These are phyloP conservation scores for Dictyostelium capitatum DNA, from an alignment of 78 protist genomes.

Conservation along the genomic window DNA sequence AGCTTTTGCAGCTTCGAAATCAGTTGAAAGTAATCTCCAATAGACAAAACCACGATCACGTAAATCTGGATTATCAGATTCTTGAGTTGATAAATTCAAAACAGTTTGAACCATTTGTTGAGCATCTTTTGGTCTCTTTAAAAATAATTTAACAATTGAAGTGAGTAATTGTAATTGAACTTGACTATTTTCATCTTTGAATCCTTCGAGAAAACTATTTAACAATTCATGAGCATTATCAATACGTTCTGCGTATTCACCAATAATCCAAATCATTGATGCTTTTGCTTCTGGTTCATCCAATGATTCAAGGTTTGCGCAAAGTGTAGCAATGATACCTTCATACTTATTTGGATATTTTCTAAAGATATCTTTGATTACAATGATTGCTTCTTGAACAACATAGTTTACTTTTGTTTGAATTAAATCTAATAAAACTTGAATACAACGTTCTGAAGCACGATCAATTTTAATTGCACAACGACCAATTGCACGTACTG, in stretches of 20 bases:
- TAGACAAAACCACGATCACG: constrained; percentile 99
- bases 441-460: constrained; percentile 93
- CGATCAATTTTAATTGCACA: constrained; percentile 97
- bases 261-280: constrained; percentile 99
- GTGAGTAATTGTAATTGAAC: constrained; percentile 99
- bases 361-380: constrained; percentile 98
- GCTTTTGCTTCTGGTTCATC: constrained; percentile 99
- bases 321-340: constrained; percentile 96
- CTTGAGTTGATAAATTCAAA: constrained; percentile 94
- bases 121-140: constrained; percentile 94
- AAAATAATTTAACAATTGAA: constrained; percentile 98
- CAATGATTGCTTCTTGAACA: constrained; percentile 99
- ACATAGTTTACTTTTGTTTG: constrained; percentile 98
- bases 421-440: constrained; percentile 96
- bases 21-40: constrained; percentile 98
- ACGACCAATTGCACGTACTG: constrained; percentile 98
- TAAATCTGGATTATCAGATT: constrained; percentile 98
- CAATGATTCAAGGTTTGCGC: constrained; percentile 98
- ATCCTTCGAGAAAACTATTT: constrained; percentile 92
- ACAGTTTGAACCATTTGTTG: constrained; percentile 95
- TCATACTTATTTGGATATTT: constrained; percentile 98
- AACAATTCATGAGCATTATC: constrained; percentile 98
- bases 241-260: constrained; percentile 99
- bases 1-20: constrained; percentile 97
- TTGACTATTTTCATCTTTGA: constrained; percentile 91